Evolutionary conservation across 106 monocot species (phyloP).

Genomic region (Agapanthus africanus): DNA sequence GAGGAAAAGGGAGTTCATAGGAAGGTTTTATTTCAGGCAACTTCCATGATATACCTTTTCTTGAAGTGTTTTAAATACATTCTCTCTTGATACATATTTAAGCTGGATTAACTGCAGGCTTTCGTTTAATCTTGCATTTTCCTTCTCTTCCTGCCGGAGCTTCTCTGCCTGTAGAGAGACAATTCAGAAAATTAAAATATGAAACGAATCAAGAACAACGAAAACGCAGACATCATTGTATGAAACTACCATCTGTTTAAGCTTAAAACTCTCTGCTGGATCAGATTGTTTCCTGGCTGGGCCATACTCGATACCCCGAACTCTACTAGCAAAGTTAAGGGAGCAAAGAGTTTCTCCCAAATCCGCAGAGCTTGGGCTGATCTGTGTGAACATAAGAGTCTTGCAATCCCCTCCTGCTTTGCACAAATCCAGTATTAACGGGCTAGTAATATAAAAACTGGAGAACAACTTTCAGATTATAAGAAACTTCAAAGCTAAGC

Average conservation of each 20-base stretch:
- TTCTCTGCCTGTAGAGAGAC: slow-evolving; percentile 50
- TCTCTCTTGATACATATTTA: slow-evolving; percentile 75
- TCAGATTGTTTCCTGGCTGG: slow-evolving; percentile 78
- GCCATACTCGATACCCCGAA: slow-evolving; percentile 74
- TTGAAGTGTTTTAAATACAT: slow-evolving; percentile 64
- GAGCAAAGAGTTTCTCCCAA: slow-evolving; percentile 84
- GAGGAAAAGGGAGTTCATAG: background rate
- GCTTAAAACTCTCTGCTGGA: slow-evolving; percentile 65
- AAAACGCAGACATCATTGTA: background rate
- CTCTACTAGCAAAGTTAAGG: slow-evolving; percentile 81
- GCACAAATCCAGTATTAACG: background rate
- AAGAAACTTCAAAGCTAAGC: too few relatives aligned
- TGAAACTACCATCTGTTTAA: slow-evolving; percentile 79
- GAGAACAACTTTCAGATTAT: too few relatives aligned
- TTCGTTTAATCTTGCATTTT: slow-evolving; percentile 60
- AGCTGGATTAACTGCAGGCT: slow-evolving; percentile 74
- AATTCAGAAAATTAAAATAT: background rate
- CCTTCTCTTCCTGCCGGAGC: slow-evolving; percentile 74
- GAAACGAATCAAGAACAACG: background rate
- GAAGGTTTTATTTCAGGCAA: background rate
- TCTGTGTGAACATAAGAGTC: slow-evolving; percentile 93
- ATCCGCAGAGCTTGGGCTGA: slow-evolving; percentile 84
- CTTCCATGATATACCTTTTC: slow-evolving; percentile 46
- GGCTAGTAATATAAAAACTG: background rate
- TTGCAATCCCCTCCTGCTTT: slow-evolving; percentile 93